Evolutionary conservation across 805 yeast species (phyloP), one percentile per base, ranked within the genome.

Genomic region (Wickerhamomyces bovis): DNA sequence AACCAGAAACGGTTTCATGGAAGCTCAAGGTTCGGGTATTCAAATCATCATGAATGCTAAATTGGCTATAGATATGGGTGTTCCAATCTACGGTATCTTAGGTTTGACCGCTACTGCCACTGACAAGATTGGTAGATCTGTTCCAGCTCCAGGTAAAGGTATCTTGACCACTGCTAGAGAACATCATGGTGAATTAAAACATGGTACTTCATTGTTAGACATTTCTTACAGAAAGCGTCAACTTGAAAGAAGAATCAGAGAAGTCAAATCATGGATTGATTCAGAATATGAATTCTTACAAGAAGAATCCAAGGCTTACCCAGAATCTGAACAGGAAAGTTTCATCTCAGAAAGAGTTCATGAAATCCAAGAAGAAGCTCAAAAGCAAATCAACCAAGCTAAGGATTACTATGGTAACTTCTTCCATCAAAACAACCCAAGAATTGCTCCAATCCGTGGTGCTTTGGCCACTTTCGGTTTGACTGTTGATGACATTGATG

Each of bases 131-230:
- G 97, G 98, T 66, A 85, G 97, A 74, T 90, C 98, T 43, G 92
- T 94, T 56, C 99, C 99, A 56, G 99, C 99, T 65, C 99, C 99
- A 72, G 99, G 99, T 69, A 89, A 92, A 75, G 99, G 99, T 84
- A 86, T 94, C 57, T 78, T 94, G 76, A 94, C 99, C 51, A 89
- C 96, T 64, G 99, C 99, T 49, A 84, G 95, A 64, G 99, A 95
- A 74, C 81, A 83, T 64, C 92, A 84, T 58, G 87, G 89, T 58
- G 78, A 76, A 60, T 75, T 83, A 74, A 83, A 85, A 70, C 85
- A 79, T 76, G 80, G 84, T 58, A 73, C 94, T 48, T 84, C 92
- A 51, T 73, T 87, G 71, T 73, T 94, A 72, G 87, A 89, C 68
- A 83, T 94, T 67, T 83, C 85, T 67, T 94, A 94, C 82, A 87